phyloP scores from a whole-genome alignment of 106 monocot genomes.

The Dendrobium chrysotoxum region DNA sequence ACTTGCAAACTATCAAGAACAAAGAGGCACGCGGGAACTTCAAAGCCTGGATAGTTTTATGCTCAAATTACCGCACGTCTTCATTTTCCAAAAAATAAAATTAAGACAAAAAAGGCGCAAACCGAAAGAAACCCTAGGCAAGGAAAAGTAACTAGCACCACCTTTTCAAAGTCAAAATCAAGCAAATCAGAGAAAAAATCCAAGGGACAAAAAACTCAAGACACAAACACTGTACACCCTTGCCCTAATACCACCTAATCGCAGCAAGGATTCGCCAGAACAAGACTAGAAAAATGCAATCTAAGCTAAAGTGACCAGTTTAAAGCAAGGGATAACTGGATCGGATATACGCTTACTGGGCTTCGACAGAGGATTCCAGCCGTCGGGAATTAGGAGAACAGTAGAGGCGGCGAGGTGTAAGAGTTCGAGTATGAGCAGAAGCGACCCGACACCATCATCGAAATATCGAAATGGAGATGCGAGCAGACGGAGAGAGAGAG shows the following conservation, averaged over 20 bases:
- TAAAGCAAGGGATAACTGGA: neutral
- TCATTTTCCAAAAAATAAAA: neutral
- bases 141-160: neutral
- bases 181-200: neutral
- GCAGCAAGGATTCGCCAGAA: neutral
- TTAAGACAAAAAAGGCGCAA: neutral
- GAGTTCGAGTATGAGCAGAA: neutral
- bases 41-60: neutral
- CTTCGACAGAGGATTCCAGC: neutral
- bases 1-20: neutral
- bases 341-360: neutral
- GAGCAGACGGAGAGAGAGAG: neutral
- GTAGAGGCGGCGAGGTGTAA: conserved; percentile 2
- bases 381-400: conserved; percentile 5
- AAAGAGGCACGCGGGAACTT: neutral
- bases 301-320: neutral
- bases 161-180: neutral
- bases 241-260: neutral
- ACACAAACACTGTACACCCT: neutral
- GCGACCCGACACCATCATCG: conserved; percentile 22
- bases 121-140: neutral
- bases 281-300: neutral
- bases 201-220: neutral
- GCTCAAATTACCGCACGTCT: neutral
- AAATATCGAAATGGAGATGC: neutral